Base-by-base conservation (phyloP, 768 basidiomycete genomes). In the Floccularia luteovirens region DNA sequence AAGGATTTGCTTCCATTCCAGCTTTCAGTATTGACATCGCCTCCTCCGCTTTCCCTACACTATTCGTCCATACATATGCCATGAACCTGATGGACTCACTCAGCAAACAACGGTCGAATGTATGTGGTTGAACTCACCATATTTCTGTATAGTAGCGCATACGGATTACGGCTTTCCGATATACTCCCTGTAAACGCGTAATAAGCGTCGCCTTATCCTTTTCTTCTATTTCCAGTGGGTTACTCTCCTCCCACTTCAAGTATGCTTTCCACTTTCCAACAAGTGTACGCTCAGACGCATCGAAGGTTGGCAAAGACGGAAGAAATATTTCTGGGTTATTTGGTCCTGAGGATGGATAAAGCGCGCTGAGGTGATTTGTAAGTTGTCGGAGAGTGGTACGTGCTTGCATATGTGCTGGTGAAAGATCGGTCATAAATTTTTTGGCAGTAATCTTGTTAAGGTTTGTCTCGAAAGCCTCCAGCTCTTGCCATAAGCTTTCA, bases 131-230 rank as follows among this genome's bases (percentile, higher is more conserved):
- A 32, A 54, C 70, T 35, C 48, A 90, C 96, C 94, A 97, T 41
- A 97, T 82, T 60, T 99, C 96, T 3, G 88, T 81, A 58, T 86
- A 96, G 62, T 88, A 98, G 31, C 94, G 71, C 89, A 97, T 89
- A 43, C 88, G 77, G 36, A 88, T 82, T 36, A 96, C 67, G 7
- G 91, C 92, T 60, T 94, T 91, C 47, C 83, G 74, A 56, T 96
- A 90, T 14, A 89, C 87, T 32, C 81, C 78, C 51, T 81, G 79
- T 8, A 98, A 69, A 19, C 96, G 73, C 4, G 67, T 70, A 35
- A 81, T 69, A 27, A 96, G 60, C 5, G 72, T 71, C 1, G 67
- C 60, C 44, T 74, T 72, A 49, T 94, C 90, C 53, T 79, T 82
- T 38, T 88, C 86, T 47, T 93, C 90, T 28, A 98, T 77, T 59